phyloP scores from a whole-genome alignment of 2,329 filamentous ascomycete genomes.

The Sporothrix brunneoviolacea region DNA sequence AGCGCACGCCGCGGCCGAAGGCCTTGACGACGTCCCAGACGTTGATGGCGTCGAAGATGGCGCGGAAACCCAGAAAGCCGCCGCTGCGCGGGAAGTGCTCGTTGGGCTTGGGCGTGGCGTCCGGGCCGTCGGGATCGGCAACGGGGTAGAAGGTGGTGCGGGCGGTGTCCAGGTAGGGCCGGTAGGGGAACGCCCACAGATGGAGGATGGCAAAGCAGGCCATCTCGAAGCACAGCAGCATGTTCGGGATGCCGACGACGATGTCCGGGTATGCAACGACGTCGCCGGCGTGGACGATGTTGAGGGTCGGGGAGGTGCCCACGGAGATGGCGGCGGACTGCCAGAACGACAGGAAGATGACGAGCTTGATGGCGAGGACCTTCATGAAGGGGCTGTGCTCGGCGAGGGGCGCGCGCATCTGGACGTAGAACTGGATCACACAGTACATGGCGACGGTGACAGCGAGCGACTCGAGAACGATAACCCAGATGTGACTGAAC shows the following conservation, averaged over 20 bases:
- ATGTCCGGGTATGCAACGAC: constrained; percentile 66
- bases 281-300: constrained; percentile 54
- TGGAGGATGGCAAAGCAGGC: constrained; percentile 71
- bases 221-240: constrained; percentile 81
- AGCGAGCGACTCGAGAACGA: constrained; percentile 62
- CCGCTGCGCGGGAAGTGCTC: constrained; percentile 49
- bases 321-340: constrained; percentile 53
- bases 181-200: constrained; percentile 75
- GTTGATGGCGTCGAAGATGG: constrained; percentile 67
- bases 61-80: constrained; percentile 57
- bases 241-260: constrained; percentile 70
- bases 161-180: constrained; percentile 51
- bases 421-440: constrained; percentile 78
- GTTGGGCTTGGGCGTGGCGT: constrained; percentile 37
- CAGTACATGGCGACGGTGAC: constrained; percentile 85
- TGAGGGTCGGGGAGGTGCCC: constrained; percentile 46
- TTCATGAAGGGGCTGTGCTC: constrained; percentile 71
- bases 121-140: constrained; percentile 35
- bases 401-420: constrained; percentile 61
- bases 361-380: constrained; percentile 78
- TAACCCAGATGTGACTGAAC: constrained; percentile 75
- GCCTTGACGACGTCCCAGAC: constrained; percentile 79
- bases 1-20: constrained; percentile 67
- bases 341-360: constrained; percentile 90
- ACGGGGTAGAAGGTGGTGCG: constrained; percentile 42